A percentile compares a stretch with the other conserved stretches of the same genome.
These are phyloP conservation scores for Colletotrichum sp. DNA, from an alignment of 2,329 filamentous ascomycete species.

Conservation along the genomic window DNA sequence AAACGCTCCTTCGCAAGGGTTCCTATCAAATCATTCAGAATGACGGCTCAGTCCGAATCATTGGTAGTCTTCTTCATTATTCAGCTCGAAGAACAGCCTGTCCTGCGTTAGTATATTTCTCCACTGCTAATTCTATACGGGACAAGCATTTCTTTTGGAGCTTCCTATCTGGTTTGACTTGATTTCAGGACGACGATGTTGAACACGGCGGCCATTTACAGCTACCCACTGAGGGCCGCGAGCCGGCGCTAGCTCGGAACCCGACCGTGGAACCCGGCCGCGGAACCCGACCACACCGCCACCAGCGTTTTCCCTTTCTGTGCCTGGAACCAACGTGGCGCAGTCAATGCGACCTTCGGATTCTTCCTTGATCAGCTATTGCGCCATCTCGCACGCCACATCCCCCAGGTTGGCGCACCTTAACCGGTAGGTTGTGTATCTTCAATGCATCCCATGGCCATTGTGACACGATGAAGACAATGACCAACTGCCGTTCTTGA, in stretches of 20 bases:
- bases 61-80: background rate
- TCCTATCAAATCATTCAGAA: fast-evolving
- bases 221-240: background rate
- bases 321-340: background rate
- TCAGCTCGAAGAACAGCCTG: background rate
- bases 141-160: fast-evolving
- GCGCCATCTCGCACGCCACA: background rate
- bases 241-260: background rate
- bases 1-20: fast-evolving
- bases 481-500: background rate
- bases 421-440: background rate
- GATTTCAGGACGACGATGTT: background rate
- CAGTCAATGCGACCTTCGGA: background rate
- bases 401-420: background rate
- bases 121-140: fast-evolving
- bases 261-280: background rate
- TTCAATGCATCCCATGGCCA: background rate
- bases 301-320: background rate
- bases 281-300: background rate
- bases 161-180: background rate
- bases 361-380: background rate
- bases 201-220: fast-evolving
- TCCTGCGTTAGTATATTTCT: fast-evolving
- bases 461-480: background rate
- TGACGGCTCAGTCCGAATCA: background rate